phyloP scores from a whole-genome alignment of 1,284 basidiomycete species.

The Marasmius oreades region DNA sequence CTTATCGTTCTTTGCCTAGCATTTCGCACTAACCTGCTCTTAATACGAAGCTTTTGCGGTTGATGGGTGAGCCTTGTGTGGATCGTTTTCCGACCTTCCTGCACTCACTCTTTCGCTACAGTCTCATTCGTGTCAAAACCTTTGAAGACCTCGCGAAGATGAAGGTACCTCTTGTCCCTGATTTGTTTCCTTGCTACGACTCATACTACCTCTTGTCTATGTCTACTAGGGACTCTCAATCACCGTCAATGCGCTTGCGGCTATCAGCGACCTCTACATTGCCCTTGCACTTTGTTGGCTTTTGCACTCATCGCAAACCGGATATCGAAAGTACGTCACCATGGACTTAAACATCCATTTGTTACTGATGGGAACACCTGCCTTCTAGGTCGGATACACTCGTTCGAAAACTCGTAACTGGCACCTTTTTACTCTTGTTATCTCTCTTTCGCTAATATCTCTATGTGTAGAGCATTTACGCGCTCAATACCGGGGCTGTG shows the following conservation, averaged over 20 bases:
- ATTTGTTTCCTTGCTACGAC: slow-evolving; percentile 17
- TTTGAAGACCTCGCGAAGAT: slow-evolving; percentile 1
- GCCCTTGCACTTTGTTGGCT: slow-evolving; percentile 38
- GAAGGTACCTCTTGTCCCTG: slow-evolving; percentile 4
- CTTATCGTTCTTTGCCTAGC: too few relatives aligned
- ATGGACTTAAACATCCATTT: not conserved
- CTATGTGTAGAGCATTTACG: slow-evolving; percentile 39
- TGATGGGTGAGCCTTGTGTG: slow-evolving; percentile 13
- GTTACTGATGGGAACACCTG: not conserved
- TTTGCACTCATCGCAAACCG: slow-evolving; percentile 38
- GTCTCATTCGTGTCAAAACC: slow-evolving; percentile 7
- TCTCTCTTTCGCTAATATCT: not conserved
- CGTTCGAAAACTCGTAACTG: slow-evolving; percentile 40
- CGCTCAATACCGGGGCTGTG: slow-evolving; percentile 43
- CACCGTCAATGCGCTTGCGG: slow-evolving; percentile 40
- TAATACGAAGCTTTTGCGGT: slow-evolving; percentile 16
- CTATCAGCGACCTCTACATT: slow-evolving; percentile 39
- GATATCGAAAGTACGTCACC: slow-evolving; percentile 33
- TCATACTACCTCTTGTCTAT: not conserved
- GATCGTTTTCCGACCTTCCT: not conserved
- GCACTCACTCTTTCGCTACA: not conserved
- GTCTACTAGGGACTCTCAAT: slow-evolving; percentile 34
- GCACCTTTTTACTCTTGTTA: not conserved
- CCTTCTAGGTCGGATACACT: slow-evolving; percentile 40
- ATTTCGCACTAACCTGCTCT: slow-evolving; percentile 4